Evolutionary conservation across 768 basidiomycete species (phyloP).

Genomic region (Tulasnella calospora): DNA sequence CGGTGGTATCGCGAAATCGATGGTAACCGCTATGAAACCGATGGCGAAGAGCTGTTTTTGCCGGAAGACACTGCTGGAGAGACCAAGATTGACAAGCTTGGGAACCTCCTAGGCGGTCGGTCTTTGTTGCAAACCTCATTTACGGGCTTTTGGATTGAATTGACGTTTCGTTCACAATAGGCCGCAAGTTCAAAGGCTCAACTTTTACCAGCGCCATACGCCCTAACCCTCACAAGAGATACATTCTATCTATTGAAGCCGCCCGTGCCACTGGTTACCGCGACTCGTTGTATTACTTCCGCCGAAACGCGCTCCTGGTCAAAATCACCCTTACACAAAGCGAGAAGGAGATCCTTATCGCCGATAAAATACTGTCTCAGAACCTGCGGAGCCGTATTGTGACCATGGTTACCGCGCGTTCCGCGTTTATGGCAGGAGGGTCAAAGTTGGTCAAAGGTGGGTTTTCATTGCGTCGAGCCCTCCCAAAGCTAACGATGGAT

Average conservation of each 20-base stretch:
- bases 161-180: constrained; percentile 40
- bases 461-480: constrained; percentile 32
- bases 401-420: constrained; percentile 86
- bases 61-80: constrained; percentile 82
- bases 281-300: constrained; percentile 97
- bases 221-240: constrained; percentile 67
- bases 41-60: constrained; percentile 84
- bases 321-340: constrained; percentile 84
- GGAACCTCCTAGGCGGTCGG: constrained; percentile 79
- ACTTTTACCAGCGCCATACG: constrained; percentile 85
- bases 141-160: constrained; percentile 21
- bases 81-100: constrained; percentile 82
- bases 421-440: constrained; percentile 91
- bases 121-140: constrained; percentile 25
- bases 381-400: constrained; percentile 89
- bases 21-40: constrained; percentile 69
- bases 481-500: background rate
- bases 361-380: constrained; percentile 77
- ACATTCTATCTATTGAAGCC: constrained; percentile 97
- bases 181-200: constrained; percentile 78
- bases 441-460: constrained; percentile 81
- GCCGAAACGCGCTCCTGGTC: constrained; percentile 81
- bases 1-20: constrained; percentile 43
- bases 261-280: constrained; percentile 93
- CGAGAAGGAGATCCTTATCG: constrained; percentile 91